phyloP scores from a whole-genome alignment of 768 basidiomycete genomes.

The Multifurca ochricompacta region DNA sequence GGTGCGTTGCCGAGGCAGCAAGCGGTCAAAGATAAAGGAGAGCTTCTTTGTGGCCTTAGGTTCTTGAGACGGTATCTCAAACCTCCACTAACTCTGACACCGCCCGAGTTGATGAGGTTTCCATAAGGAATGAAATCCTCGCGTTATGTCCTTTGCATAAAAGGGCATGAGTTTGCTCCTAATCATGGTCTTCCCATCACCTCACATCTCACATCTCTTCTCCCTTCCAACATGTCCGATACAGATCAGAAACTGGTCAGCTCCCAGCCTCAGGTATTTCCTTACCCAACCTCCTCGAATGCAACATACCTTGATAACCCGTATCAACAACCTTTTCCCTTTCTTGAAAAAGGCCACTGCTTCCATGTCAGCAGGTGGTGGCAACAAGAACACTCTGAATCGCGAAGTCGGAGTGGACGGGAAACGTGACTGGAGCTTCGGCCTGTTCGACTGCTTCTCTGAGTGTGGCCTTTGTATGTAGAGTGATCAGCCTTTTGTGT shows the following conservation, averaged over 20 bases:
- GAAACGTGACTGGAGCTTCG: conserved; percentile 28
- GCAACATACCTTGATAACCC: not conserved
- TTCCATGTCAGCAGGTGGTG: conserved; percentile 1
- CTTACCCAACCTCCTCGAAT: not conserved
- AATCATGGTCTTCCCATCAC: not conserved
- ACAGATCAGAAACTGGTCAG: not conserved
- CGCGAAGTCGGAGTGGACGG: conserved; percentile 25
- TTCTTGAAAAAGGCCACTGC: not conserved
- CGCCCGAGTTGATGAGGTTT: too few relatives aligned
- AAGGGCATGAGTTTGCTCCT: not conserved
- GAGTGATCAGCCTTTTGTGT: not conserved
- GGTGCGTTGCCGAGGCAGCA: too few relatives aligned
- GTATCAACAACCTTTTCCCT: not conserved
- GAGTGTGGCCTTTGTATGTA: conserved; percentile 25
- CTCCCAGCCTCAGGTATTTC: conserved; percentile 9
- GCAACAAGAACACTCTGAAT: conserved; percentile 23
- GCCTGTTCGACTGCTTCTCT: conserved; percentile 24
- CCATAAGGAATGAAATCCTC: too few relatives aligned
- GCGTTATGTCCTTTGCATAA: not conserved
- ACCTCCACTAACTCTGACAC: too few relatives aligned
- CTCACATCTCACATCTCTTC: not conserved
- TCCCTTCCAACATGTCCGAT: not conserved
- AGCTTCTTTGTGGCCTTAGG: too few relatives aligned
- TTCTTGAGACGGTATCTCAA: too few relatives aligned
- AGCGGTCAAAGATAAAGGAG: too few relatives aligned